phyloP scores from a whole-genome alignment of 805 yeast genomes.

The Zygotorulaspora danielsina region DNA sequence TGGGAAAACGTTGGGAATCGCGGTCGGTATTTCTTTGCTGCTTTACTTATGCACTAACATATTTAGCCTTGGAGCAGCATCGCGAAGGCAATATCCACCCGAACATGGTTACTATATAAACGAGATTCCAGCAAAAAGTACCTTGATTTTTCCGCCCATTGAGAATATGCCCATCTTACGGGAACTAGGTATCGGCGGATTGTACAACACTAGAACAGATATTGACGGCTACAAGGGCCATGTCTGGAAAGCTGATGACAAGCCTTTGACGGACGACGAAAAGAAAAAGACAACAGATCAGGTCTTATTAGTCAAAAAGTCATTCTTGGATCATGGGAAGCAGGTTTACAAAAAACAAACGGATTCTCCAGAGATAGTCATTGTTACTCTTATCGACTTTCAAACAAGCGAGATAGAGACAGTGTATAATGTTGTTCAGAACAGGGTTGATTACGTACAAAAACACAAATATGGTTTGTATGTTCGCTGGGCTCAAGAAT shows the following conservation, averaged over 20 bases:
- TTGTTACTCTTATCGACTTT: slow-evolving; percentile 78
- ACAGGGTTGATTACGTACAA: slow-evolving; percentile 85
- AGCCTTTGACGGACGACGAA: slow-evolving; percentile 39
- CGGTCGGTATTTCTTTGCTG: slow-evolving; percentile 12
- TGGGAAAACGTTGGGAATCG: slow-evolving; percentile 6
- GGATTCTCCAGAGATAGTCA: slow-evolving; percentile 54
- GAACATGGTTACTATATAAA: slow-evolving; percentile 43
- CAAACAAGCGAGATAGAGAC: slow-evolving; percentile 57
- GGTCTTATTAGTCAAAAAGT: slow-evolving; percentile 44
- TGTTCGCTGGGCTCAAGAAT: slow-evolving; percentile 82
- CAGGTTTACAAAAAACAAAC: slow-evolving; percentile 38
- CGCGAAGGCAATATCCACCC: slow-evolving; percentile 23
- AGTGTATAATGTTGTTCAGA: slow-evolving; percentile 68
- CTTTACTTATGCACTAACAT: slow-evolving; percentile 21
- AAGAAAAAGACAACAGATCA: slow-evolving; percentile 34
- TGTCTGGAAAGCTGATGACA: slow-evolving; percentile 39
- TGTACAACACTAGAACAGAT: slow-evolving; percentile 48
- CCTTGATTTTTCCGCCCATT: slow-evolving; percentile 66
- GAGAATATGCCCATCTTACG: slow-evolving; percentile 62
- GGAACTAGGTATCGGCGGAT: slow-evolving; percentile 49
- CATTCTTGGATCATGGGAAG: slow-evolving; percentile 64
- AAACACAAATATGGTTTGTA: slow-evolving; percentile 77
- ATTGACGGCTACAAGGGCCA: slow-evolving; percentile 41
- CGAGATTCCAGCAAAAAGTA: slow-evolving; percentile 47
- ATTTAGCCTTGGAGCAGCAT: slow-evolving; percentile 13